A percentile compares a stretch with the other conserved stretches of the same genome.
Conservation (phyloP, 495 filamentous ascomycete genomes). For the Penicillium psychrofluorescens region DNA sequence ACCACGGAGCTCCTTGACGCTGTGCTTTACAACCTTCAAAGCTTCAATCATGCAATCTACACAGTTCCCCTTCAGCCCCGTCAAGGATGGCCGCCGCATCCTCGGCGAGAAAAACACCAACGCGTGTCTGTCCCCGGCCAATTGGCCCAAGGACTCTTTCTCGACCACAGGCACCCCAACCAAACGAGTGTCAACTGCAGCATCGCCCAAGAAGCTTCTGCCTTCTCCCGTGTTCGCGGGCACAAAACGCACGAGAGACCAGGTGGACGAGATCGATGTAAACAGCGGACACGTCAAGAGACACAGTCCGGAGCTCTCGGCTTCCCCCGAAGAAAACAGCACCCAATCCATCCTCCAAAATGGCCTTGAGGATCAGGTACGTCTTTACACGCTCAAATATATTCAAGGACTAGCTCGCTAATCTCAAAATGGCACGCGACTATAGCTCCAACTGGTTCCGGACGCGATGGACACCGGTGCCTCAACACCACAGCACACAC, state of each 20-base stretch:
- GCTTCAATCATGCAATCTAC: slow-evolving; percentile 20
- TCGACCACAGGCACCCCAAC: slow-evolving; percentile 18
- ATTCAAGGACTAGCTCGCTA: slow-evolving; percentile 3
- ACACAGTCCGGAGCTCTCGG: neutral
- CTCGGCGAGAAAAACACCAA: slow-evolving; percentile 40
- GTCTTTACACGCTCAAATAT: neutral
- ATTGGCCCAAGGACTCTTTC: slow-evolving; percentile 18
- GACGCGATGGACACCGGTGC: slow-evolving; percentile 14
- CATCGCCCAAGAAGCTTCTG: slow-evolving; percentile 30
- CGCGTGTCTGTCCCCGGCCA: slow-evolving; percentile 38
- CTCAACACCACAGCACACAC: slow-evolving; percentile 7
- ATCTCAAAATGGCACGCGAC: neutral
- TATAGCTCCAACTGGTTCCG: slow-evolving; percentile 10
- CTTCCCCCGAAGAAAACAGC: neutral
- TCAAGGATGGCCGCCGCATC: slow-evolving; percentile 37
- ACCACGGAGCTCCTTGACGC: neutral
- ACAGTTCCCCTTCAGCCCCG: slow-evolving; percentile 24
- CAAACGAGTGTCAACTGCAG: slow-evolving; percentile 24
- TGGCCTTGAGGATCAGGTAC: slow-evolving; percentile 18
- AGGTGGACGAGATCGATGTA: slow-evolving; percentile 23
- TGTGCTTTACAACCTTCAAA: neutral
- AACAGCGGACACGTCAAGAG: slow-evolving; percentile 12
- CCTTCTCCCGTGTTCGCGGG: slow-evolving; percentile 33
- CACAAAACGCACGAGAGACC: slow-evolving; percentile 36
- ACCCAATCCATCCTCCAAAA: slow-evolving; percentile 6